Evolutionary conservation across 164 flowering plant genomes (phyloP).

Genomic region (Liriodendron chinense): DNA sequence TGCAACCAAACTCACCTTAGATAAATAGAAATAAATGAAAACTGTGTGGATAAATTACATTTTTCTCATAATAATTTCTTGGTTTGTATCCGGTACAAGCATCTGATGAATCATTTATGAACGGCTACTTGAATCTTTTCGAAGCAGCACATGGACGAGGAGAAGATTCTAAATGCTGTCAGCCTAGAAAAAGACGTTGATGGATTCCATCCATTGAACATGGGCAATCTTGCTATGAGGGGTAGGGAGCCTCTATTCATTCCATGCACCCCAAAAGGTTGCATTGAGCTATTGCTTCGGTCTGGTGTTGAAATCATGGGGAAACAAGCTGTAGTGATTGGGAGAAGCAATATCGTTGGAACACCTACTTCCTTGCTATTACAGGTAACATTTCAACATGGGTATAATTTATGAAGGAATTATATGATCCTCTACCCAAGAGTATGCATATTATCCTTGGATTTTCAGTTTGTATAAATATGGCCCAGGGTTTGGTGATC

Average conservation of each 20-base stretch:
- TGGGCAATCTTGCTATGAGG: constrained; percentile 78
- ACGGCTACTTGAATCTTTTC: constrained; percentile 16
- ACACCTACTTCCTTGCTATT: constrained; percentile 71
- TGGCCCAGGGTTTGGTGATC: not conserved
- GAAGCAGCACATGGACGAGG: constrained; percentile 75
- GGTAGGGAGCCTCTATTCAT: constrained; percentile 79
- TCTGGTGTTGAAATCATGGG: constrained; percentile 64
- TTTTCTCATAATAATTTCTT: not conserved
- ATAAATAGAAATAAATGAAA: no score
- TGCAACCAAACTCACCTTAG: no score
- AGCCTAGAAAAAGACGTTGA: constrained; percentile 85
- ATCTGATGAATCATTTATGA: not conserved
- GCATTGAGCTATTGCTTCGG: constrained; percentile 66
- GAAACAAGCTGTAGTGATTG: constrained; percentile 76
- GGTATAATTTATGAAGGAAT: not conserved
- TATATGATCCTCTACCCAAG: not conserved
- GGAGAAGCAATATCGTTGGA: constrained; percentile 84
- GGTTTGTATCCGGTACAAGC: not conserved
- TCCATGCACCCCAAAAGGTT: constrained; percentile 83
- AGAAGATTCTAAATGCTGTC: constrained; percentile 46
- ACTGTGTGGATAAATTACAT: not conserved
- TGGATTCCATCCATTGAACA: constrained; percentile 82
- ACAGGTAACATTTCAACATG: constrained; percentile 42
- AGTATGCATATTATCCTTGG: not conserved
- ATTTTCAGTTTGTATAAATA: not conserved